Base-by-base conservation (phyloP, 805 yeast genomes). In the Blastobotrys attinorum region DNA sequence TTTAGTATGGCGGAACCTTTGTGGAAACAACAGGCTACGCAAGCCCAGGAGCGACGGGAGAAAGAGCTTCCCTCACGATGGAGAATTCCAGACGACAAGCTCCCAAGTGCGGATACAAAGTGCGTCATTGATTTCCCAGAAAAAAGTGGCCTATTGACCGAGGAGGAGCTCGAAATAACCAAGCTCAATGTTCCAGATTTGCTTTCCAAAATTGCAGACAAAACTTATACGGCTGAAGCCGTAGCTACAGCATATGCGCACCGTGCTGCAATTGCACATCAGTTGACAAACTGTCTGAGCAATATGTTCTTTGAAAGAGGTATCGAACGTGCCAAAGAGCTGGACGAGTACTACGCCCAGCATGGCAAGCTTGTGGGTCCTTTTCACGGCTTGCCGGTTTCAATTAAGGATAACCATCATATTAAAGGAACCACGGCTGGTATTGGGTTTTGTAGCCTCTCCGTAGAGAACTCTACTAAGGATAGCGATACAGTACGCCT, bases 321-420 rank as follows among this genome's bases (percentile, higher is more conserved):
- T 6, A 63, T 79, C 44, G 65, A 65, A 42, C 66, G 71, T 46
- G 86, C 86, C 10, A 60, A 70, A 51, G 65, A 57, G 38, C 64
- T 78, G 45, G 88, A 81, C 55, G 72, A 67, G 21, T 69, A 71
- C 56, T 74, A 52, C 45, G 59, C 57, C 40, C 50, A 65, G 35
- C 60, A 70, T 38, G 81, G 79, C 13, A 67, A 72, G 48, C 59
- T 70, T 1, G 55, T 74, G 29, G 85, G 85, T 22, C 80, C 83
- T 1, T 67, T 80, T 38, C 85, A 80, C 52, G 87, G 87, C 2
- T 61, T 80, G 23, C 87, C 86, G 2, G 63, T 79, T 25, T 76
- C 83, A 0, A 64, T 79, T 43, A 79, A 79, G 54, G 79, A 74
- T 47, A 66, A 68, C 39, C 60, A 71, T 43, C 66, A 71, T 45